Conservation (phyloP, 176 grass and related monocot genomes). For the Areca catechu region DNA sequence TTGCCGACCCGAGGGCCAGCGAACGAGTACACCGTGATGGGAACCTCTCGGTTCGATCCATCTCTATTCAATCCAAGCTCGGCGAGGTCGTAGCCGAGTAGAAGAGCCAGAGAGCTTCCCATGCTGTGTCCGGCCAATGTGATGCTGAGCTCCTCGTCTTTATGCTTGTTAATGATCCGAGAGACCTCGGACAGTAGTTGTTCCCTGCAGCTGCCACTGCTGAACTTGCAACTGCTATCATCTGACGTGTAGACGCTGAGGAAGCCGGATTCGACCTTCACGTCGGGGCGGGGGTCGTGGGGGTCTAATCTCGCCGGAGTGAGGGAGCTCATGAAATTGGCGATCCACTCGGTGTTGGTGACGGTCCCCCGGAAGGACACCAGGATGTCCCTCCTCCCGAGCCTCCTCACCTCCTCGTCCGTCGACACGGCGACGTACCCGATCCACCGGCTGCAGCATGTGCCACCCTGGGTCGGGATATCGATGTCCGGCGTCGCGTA, state of each 20-base stretch:
- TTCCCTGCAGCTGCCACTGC: background rate
- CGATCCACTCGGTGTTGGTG: conserved; percentile 1
- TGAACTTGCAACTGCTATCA: background rate
- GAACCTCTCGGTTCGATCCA: background rate
- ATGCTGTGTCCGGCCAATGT: conserved; percentile 4
- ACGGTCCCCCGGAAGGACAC: conserved; percentile 2
- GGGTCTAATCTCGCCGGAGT: background rate
- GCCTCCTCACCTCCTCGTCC: background rate
- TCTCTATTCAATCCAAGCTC: background rate
- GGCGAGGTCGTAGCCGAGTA: background rate
- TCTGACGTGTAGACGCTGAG: conserved; percentile 2
- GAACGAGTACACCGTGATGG: background rate
- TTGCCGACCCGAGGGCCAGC: background rate
- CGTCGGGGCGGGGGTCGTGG: background rate
- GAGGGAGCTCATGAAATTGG: background rate
- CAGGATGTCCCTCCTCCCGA: background rate
- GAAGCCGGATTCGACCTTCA: conserved; percentile 2
- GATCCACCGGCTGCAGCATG: conserved; percentile 31
- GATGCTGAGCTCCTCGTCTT: conserved; percentile 3
- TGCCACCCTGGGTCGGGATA: conserved; percentile 15
- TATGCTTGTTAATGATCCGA: background rate
- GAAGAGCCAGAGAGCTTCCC: background rate
- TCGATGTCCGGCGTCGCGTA: conserved; percentile 40
- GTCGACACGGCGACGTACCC: conserved; percentile 47
- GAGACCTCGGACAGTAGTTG: background rate